Conservation (phyloP, 768 basidiomycete genomes). For the Russula virescens region DNA sequence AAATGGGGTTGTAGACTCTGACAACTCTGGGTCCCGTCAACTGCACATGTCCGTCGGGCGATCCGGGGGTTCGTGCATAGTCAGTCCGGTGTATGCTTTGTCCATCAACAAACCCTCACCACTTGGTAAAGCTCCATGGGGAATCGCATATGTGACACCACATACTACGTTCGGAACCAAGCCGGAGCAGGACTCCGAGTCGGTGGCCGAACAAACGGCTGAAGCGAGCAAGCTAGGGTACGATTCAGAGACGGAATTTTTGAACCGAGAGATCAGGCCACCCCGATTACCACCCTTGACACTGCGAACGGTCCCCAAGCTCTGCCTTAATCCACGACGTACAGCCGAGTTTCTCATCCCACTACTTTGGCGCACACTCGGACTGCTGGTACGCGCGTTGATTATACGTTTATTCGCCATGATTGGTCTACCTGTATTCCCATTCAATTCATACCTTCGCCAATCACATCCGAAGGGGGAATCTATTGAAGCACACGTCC, state of each 20-base stretch:
- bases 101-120: constrained; percentile 11
- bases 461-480: not conserved
- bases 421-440: constrained; percentile 6
- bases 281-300: not conserved
- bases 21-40: constrained; percentile 16
- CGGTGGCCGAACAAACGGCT: not conserved
- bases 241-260: constrained; percentile 17
- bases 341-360: constrained; percentile 15
- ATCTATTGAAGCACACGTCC: not conserved
- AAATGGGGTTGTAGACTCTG: constrained; percentile 5
- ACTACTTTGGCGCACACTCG: constrained; percentile 19
- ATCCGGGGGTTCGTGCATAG: constrained; percentile 30
- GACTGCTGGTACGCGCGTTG: constrained; percentile 15
- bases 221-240: constrained; percentile 11
- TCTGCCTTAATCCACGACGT: constrained; percentile 13
- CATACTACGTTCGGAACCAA: constrained; percentile 25
- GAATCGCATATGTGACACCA: constrained; percentile 34
- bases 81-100: constrained; percentile 30
- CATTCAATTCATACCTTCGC: constrained; percentile 1
- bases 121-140: constrained; percentile 27
- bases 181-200: constrained; percentile 3
- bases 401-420: constrained; percentile 18
- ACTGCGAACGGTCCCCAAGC: not conserved
- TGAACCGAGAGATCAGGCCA: constrained; percentile 16
- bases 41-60: constrained; percentile 28